Evolutionary conservation across 169 alveolate species (phyloP).

Genomic region (Eimeria praecox): DNA sequence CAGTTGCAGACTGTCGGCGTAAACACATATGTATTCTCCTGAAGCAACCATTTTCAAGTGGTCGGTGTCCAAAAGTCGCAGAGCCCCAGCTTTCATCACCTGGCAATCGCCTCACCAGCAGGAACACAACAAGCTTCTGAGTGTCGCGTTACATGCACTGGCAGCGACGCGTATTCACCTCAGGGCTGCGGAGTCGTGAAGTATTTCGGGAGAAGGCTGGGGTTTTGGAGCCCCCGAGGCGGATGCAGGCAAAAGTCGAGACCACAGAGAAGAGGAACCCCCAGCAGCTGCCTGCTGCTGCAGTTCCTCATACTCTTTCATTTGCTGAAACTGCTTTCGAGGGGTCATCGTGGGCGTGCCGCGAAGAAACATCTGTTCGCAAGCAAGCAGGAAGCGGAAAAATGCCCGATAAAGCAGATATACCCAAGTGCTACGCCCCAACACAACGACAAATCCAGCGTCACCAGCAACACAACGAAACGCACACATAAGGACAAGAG

Average conservation of each 20-base stretch:
- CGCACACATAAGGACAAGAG: not conserved
- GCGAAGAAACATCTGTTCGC: constrained; percentile 65
- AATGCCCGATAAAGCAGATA: not conserved
- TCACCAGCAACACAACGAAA: not conserved
- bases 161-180: constrained; percentile 17
- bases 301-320: constrained; percentile 72
- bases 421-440: not conserved
- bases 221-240: not conserved
- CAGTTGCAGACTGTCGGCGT: not conserved
- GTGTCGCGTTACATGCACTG: not conserved
- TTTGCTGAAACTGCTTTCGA: constrained; percentile 73
- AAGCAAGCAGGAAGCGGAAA: not conserved
- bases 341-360: constrained; percentile 74
- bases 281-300: constrained; percentile 70
- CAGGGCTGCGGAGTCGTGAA: constrained; percentile 52
- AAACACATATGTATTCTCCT: not conserved
- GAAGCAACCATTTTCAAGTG: not conserved
- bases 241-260: constrained; percentile 39
- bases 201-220: constrained; percentile 35
- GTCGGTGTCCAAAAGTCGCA: not conserved
- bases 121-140: not conserved
- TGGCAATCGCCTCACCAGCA: not conserved
- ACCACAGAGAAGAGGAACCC: constrained; percentile 51
- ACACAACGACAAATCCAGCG: not conserved
- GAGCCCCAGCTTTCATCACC: not conserved